Conservation (phyloP, 345 rosid genomes). For the Camelina neglecta region DNA sequence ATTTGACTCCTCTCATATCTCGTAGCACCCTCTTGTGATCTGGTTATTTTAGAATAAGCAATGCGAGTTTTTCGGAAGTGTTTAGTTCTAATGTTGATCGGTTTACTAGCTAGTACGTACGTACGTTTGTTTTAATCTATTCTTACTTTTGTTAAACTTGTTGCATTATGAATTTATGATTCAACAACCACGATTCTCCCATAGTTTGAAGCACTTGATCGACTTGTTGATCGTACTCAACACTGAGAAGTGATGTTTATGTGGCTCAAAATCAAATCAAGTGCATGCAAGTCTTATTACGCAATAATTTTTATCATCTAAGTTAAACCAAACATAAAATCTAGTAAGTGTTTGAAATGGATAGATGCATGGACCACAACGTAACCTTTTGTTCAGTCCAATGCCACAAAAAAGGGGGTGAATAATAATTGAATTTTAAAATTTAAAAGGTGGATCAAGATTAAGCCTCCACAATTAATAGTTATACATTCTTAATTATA, state of each 20-base stretch:
- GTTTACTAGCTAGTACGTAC: slow-evolving; percentile 8
- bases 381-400: slow-evolving; percentile 35
- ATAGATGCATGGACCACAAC: slow-evolving; percentile 39
- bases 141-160: slow-evolving; percentile 1
- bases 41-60: slow-evolving; percentile 29
- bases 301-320: neutral
- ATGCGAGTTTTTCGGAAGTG: neutral
- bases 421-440: slow-evolving; percentile 8
- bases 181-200: neutral
- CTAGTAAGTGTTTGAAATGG: slow-evolving; percentile 21
- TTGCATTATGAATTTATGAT: neutral
- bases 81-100: neutral
- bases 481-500: neutral
- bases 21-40: slow-evolving; percentile 12
- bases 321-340: slow-evolving; percentile 20
- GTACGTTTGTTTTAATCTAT: slow-evolving; percentile 24
- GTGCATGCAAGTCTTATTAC: slow-evolving; percentile 11
- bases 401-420: slow-evolving; percentile 22
- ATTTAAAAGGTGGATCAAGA: neutral
- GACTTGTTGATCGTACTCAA: slow-evolving; percentile 13
- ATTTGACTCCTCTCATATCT: slow-evolving; percentile 19
- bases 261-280: slow-evolving; percentile 4
- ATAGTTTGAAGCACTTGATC: slow-evolving; percentile 11
- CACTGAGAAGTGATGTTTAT: neutral
- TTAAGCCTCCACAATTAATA: slow-evolving; percentile 1